These are phyloP conservation scores for Wickerhamomyces sp. DNA, from an alignment of 1,139 yeast species.

Conservation along the genomic window DNA sequence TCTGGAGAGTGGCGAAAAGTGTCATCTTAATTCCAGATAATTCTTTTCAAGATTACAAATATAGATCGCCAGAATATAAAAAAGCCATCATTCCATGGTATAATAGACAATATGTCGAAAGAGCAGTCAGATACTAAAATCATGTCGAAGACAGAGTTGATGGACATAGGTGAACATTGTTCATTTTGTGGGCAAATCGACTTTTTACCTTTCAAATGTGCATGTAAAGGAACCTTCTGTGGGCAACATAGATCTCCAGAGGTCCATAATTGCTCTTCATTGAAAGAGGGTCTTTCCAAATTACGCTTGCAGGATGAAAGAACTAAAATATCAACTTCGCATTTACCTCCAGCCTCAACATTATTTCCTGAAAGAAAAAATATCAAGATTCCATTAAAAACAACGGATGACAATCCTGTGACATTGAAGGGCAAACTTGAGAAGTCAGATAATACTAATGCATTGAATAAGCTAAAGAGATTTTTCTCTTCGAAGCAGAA, in stretches of 20 bases:
- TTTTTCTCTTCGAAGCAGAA: slow-evolving; percentile 33
- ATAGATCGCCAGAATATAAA: too few species aligned
- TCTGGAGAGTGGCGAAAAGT: too few species aligned
- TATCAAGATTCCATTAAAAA: slow-evolving; percentile 34
- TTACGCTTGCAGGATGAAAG: slow-evolving; percentile 9
- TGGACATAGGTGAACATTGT: slow-evolving; percentile 71
- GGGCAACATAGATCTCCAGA: slow-evolving; percentile 49
- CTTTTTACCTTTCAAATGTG: slow-evolving; percentile 66
- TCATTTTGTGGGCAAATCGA: slow-evolving; percentile 58
- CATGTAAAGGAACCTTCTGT: slow-evolving; percentile 56
- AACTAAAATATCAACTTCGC: slow-evolving; percentile 13
- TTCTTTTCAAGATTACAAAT: too few species aligned
- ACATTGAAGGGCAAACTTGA: slow-evolving; percentile 20
- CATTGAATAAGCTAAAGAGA: slow-evolving; percentile 42
- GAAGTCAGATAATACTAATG: slow-evolving; percentile 27
- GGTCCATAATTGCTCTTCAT: slow-evolving; percentile 38
- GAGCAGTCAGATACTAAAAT: slow-evolving; percentile 4
- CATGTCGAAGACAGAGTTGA: slow-evolving; percentile 35
- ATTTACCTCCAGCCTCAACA: slow-evolving; percentile 31
- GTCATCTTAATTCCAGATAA: too few species aligned
- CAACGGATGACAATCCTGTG: slow-evolving; percentile 13
- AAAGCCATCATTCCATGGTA: too few species aligned
- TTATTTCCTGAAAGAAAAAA: slow-evolving; percentile 56
- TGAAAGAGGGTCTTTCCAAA: slow-evolving; percentile 4
- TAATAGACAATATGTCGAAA: neutral